Conservation (phyloP, 495 filamentous ascomycete species). For the Diplogelasinospora grovesii region DNA sequence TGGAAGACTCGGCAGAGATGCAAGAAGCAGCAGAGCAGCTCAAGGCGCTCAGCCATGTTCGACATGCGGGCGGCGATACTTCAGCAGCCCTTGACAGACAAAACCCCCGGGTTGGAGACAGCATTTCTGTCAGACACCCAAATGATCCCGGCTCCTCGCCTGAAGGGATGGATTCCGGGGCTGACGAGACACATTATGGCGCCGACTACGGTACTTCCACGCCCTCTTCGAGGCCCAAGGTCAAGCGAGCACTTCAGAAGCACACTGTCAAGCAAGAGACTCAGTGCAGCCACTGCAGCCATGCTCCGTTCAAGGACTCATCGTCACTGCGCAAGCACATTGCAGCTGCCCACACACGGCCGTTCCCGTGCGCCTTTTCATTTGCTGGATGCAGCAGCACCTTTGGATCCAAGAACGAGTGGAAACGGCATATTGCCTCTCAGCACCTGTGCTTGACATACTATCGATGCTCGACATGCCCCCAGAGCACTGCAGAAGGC, state of each 20-base stretch:
- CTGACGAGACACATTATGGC: constrained; percentile 31
- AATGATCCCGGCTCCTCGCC: constrained; percentile 38
- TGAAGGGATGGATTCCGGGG: constrained; percentile 32
- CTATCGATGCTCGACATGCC: constrained; percentile 75
- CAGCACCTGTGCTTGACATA: constrained; percentile 81
- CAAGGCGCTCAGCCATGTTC: constrained; percentile 51
- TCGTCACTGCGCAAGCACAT: constrained; percentile 54
- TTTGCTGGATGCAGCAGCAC: constrained; percentile 78
- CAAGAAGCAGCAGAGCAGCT: constrained; percentile 53
- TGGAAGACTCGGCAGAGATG: constrained; percentile 53
- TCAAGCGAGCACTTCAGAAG: constrained; percentile 43
- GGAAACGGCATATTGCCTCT: constrained; percentile 80
- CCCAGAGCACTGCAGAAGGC: constrained; percentile 52
- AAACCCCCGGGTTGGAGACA: constrained; percentile 25
- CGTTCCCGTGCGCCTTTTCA: constrained; percentile 79
- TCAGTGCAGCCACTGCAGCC: constrained; percentile 46
- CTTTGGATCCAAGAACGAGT: constrained; percentile 93
- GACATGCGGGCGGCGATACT: constrained; percentile 39
- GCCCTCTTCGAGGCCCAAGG: constrained; percentile 37
- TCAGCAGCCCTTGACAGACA: constrained; percentile 17
- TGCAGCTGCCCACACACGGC: constrained; percentile 55
- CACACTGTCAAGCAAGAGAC: constrained; percentile 48
- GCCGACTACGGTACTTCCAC: constrained; percentile 35
- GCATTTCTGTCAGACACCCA: constrained; percentile 25
- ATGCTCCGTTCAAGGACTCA: constrained; percentile 52